Evolutionary conservation across 495 filamentous ascomycete genomes (phyloP).

Genomic region (Lasiosphaeria hispida): DNA sequence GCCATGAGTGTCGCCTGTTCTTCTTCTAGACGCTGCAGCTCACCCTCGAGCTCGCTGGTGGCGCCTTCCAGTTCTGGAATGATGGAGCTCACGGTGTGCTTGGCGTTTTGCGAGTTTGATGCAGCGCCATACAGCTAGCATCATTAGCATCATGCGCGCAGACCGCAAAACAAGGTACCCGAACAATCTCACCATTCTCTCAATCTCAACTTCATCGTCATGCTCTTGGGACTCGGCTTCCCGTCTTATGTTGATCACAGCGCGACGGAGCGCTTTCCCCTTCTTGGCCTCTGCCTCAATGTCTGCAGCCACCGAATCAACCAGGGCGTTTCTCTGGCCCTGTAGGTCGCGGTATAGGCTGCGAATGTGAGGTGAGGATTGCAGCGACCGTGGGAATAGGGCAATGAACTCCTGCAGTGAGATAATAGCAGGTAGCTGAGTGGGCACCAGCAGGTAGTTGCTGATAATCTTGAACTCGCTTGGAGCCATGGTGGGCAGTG

Average conservation of each 20-base stretch:
- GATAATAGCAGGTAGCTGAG: conserved; percentile 68
- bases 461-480: conserved; percentile 69
- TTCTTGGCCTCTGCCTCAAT: conserved; percentile 65
- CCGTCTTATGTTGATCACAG: conserved; percentile 55
- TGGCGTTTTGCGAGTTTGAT: conserved; percentile 36
- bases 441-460: conserved; percentile 74
- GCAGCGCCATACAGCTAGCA: conserved; percentile 62
- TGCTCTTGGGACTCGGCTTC: conserved; percentile 54
- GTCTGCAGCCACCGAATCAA: conserved; percentile 64
- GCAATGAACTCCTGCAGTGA: conserved; percentile 71
- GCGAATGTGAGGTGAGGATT: conserved; percentile 67
- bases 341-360: conserved; percentile 79
- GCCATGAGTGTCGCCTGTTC: conserved; percentile 61
- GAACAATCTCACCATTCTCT: conserved; percentile 56
- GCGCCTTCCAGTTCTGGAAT: conserved; percentile 67
- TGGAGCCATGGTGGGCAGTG: conserved; percentile 56
- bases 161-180: neutral
- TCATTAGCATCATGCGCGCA: neutral
- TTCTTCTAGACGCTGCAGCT: conserved; percentile 60
- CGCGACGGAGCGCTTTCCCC: conserved; percentile 60
- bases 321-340: conserved; percentile 63
- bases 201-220: conserved; percentile 67
- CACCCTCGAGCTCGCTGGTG: conserved; percentile 60
- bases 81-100: conserved; percentile 64
- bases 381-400: conserved; percentile 69